Conservation (phyloP, 1,139 yeast species). For the Suhomyces atakaporum region DNA sequence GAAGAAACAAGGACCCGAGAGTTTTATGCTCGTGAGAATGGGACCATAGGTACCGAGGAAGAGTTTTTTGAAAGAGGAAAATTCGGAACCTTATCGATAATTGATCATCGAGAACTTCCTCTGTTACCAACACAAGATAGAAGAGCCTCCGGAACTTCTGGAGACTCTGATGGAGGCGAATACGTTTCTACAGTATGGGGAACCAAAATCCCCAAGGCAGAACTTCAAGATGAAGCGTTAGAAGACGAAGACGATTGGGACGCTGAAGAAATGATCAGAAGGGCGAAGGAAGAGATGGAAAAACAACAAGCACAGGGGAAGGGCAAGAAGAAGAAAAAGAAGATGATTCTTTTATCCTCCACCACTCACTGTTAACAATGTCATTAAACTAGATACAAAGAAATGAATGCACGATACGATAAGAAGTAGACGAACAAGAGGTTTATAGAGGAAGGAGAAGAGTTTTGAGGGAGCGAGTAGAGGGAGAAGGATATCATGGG, state of each 20-base stretch:
- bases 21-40: constrained; percentile 61
- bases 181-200: constrained; percentile 60
- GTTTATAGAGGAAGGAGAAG: too few relatives aligned
- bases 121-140: constrained; percentile 16
- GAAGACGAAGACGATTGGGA: constrained; percentile 44
- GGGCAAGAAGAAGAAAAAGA: constrained; percentile 39
- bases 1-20: constrained; percentile 60
- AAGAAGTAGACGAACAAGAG: too few relatives aligned
- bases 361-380: constrained; percentile 4
- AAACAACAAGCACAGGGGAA: constrained; percentile 25
- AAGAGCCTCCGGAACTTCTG: constrained; percentile 3
- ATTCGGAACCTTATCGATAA: constrained; percentile 35
- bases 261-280: constrained; percentile 52
- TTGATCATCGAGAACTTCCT: constrained; percentile 34
- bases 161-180: constrained; percentile 7
- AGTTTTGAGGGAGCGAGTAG: too few relatives aligned
- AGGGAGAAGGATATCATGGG: too few relatives aligned
- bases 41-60: constrained; percentile 15
- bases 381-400: background rate
- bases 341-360: constrained; percentile 18
- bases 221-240: constrained; percentile 23
- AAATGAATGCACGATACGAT: constrained; percentile 11
- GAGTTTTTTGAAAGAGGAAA: constrained; percentile 20
- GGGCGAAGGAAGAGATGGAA: constrained; percentile 50
- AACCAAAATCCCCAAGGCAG: constrained; percentile 50